Base-by-base conservation (phyloP, 805 yeast genomes). In the Candida tibetensis region DNA sequence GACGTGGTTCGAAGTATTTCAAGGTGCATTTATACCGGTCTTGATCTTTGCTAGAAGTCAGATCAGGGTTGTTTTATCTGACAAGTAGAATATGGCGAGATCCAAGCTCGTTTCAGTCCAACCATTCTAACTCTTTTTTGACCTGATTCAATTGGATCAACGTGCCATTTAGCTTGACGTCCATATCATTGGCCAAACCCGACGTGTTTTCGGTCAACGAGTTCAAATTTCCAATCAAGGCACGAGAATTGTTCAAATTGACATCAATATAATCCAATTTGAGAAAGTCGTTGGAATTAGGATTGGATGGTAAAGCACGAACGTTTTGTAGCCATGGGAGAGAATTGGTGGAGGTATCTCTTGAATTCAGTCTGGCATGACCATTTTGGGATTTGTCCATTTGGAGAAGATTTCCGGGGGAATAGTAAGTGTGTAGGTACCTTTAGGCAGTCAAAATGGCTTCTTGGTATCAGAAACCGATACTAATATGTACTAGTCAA, bases 261-360 rank as follows among this genome's bases (percentile, higher is more conserved):
- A 56, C 59, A n/a, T 63, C 69, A 15, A 65, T 53, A 41, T 63
- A 65, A 26, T 65, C 71, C 4, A 55, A 44, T 34, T 62, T 62
- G 32, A 65, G 50, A 30, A 53, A 49, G 40, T 65, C 71, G 29
- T 63, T 57, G 17, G 53, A 43, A 12, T 52, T 44, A 2, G 68
- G 59, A 26, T 54, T 53, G 4, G 67, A 56, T 2, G 70, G 69
- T n/a, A 64, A 55, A 2, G 58, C 60, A 9, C 70, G 48, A 16
- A 65, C 40, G 19, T 52, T 41, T 19, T 49, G 44, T 13, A 60
- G 44, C 61, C 66, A 62, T 28, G 21, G 26, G 13, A 35, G 23
- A 30, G 22, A 29, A n/a, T 9, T 4, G 32, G 16, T 16, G 16
- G 35, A 3, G n/a, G n/a, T n/a, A 27, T 18, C 30, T 5, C 25